These are phyloP conservation scores for Cyclostephanos tholiformis DNA, from an alignment of 108 stramenopile genomes.

Conservation along the genomic window DNA sequence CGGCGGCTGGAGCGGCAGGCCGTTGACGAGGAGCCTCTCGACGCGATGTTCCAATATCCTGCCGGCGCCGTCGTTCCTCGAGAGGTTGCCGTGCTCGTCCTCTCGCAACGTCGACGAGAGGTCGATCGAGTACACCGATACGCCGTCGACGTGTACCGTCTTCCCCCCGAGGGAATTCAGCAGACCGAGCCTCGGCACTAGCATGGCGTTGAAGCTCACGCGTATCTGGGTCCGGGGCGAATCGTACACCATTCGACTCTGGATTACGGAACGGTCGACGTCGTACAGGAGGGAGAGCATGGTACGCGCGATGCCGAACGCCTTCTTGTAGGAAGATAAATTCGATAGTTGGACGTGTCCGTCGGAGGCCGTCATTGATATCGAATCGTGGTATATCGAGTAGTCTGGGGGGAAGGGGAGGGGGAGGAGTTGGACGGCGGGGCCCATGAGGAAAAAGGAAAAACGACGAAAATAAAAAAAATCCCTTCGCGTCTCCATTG, in stretches of 20 bases:
- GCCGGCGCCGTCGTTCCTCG: conserved; percentile 44
- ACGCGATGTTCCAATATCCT: conserved; percentile 77
- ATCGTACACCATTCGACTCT: conserved; percentile 84
- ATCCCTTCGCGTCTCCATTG: background rate
- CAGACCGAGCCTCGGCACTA: conserved; percentile 55
- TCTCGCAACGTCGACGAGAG: conserved; percentile 3
- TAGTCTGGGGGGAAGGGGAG: conserved; percentile 51
- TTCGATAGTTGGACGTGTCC: conserved; percentile 62
- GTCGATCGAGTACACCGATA: conserved; percentile 73
- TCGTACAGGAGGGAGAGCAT: conserved; percentile 67
- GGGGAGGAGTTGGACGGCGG: background rate
- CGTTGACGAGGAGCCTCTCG: conserved; percentile 78
- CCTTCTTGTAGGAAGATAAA: conserved; percentile 66
- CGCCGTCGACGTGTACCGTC: conserved; percentile 75
- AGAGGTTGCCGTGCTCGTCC: conserved; percentile 6
- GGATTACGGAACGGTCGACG: conserved; percentile 49
- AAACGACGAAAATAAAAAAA: background rate
- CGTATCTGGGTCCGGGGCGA: conserved; percentile 72
- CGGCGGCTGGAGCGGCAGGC: conserved; percentile 64
- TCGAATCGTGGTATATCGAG: conserved; percentile 70
- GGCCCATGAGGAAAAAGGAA: background rate
- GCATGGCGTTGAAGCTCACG: conserved; percentile 72
- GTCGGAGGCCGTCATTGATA: conserved; percentile 62
- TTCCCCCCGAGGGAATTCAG: conserved; percentile 18
- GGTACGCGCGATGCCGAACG: conserved; percentile 59